phyloP scores from a whole-genome alignment of 1,284 basidiomycete genomes.

The Gomphus bonarii region DNA sequence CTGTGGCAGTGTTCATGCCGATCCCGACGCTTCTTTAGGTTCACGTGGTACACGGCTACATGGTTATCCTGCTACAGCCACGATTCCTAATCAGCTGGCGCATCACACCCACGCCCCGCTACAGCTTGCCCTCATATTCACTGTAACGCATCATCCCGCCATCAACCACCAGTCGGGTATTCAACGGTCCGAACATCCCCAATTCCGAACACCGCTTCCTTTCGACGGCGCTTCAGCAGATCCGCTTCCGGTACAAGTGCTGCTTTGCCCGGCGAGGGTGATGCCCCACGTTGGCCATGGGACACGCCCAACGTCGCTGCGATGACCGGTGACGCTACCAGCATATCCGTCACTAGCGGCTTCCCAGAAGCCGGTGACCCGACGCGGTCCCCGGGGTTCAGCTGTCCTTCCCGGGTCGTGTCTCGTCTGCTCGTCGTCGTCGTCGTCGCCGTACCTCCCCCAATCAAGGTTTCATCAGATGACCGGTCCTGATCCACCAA shows the following conservation, averaged over 20 bases:
- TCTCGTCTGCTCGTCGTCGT: neutral
- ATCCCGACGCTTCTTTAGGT: neutral
- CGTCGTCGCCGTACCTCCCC: neutral
- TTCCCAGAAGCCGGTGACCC: conserved; percentile 1
- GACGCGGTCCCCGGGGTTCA: neutral
- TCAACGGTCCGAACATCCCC: conserved; percentile 17
- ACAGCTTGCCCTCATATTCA: neutral
- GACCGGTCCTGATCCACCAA: conserved; percentile 12
- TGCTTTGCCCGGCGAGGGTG: conserved; percentile 27
- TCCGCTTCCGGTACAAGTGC: conserved; percentile 63
- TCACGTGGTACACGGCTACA: conserved; percentile 8
- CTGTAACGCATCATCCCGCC: conserved; percentile 5
- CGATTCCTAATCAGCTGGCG: neutral
- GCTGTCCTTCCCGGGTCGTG: neutral
- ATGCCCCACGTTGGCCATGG: conserved; percentile 15
- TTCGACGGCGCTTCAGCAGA: conserved; percentile 64
- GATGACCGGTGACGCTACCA: conserved; percentile 5
- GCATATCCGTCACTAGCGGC: neutral
- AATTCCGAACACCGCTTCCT: conserved; percentile 32
- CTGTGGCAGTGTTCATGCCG: conserved; percentile 7
- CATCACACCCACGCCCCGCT: conserved; percentile 2
- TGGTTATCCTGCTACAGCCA: neutral
- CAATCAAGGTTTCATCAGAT: conserved; percentile 16
- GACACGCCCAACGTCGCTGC: conserved; percentile 18
- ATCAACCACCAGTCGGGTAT: neutral